Evolutionary conservation across 2,329 filamentous ascomycete genomes (phyloP), one percentile per base, ranked within the genome.

Genomic region (Cryphonectria radicalis): DNA sequence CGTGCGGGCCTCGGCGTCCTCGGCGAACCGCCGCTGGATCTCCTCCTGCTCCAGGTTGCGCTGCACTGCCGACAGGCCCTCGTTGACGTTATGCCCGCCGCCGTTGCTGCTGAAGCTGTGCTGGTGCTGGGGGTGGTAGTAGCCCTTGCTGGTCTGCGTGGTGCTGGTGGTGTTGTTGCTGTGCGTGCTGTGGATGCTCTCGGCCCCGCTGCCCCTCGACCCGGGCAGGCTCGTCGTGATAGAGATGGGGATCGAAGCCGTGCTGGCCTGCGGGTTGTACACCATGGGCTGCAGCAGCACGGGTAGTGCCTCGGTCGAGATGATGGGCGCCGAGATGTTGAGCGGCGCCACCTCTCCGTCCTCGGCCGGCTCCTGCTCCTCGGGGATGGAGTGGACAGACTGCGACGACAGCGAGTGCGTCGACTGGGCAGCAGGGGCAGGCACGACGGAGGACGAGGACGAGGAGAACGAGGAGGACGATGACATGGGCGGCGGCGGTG

Each of bases 11-110:
- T 84, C 84, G 3, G 85, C 82, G 75, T 91, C 88, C 73, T 90
- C 86, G 28, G 88, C 89, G 35, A 90, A 81, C 62, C 84, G 82
- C 14, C 86, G 83, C 73, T 89, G 87, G 2, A 83, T 81, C 74
- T 87, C 84, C 76, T 91, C 88, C 72, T 86, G 84, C 74, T 86
- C 84, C 59, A 89, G 81, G 76, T 89, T 86, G 74, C 88, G 87
- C 77, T 90, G 88, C 42, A 90, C 85, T 2, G 87, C 82, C 19
- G 86, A 85, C 72, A 90, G 86, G 66, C 85, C 84, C 70, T 83
- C 82, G 73, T 85, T 81, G 19, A 79, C 74, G 43, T 77, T 73
- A 66, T 73, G 72, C 4, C 72, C 69, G 50, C 68, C 64, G 59
- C 72, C 72, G 50, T 71, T 67, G 55, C 43, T 42, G 63, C 63